phyloP scores from a whole-genome alignment of 345 rosid species.

The Acer negundo region DNA sequence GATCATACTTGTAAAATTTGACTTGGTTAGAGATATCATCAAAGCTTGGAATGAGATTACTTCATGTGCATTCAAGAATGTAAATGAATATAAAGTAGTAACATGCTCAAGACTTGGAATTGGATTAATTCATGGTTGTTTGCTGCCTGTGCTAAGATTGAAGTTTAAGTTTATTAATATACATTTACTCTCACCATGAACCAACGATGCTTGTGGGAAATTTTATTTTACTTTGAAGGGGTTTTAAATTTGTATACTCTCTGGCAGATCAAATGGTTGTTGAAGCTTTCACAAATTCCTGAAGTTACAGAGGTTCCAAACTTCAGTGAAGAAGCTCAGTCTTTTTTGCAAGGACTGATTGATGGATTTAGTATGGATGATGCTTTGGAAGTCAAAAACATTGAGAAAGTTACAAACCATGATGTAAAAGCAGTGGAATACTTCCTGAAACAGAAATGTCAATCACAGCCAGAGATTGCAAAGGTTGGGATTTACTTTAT shows the following conservation, averaged over 20 bases:
- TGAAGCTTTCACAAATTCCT: constrained; percentile 81
- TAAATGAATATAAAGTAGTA: too few relatives aligned
- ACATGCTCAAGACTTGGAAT: not conserved
- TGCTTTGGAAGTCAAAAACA: constrained; percentile 74
- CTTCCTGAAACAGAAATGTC: constrained; percentile 86
- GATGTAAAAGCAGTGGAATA: constrained; percentile 98
- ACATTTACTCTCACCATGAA: not conserved
- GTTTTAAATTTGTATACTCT: constrained; percentile 1
- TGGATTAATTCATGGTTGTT: too few relatives aligned
- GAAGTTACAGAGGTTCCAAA: constrained; percentile 80
- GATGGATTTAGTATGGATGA: constrained; percentile 71
- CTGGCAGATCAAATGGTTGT: constrained; percentile 80
- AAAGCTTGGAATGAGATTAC: not conserved
- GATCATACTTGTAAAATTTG: not conserved
- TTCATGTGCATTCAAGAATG: not conserved
- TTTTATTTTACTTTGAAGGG: constrained; percentile 9
- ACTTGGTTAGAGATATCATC: not conserved
- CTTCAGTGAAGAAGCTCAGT: constrained; percentile 66
- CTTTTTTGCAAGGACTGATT: constrained; percentile 62
- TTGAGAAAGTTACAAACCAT: constrained; percentile 86
- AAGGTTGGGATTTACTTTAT: constrained; percentile 44
- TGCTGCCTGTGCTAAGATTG: not conserved
- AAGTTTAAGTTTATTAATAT: not conserved
- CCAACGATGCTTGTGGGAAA: not conserved
- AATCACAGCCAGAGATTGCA: constrained; percentile 75